Evolutionary conservation across 2,329 filamentous ascomycete species (phyloP).

Genomic region (Salinomyces thailandicus): DNA sequence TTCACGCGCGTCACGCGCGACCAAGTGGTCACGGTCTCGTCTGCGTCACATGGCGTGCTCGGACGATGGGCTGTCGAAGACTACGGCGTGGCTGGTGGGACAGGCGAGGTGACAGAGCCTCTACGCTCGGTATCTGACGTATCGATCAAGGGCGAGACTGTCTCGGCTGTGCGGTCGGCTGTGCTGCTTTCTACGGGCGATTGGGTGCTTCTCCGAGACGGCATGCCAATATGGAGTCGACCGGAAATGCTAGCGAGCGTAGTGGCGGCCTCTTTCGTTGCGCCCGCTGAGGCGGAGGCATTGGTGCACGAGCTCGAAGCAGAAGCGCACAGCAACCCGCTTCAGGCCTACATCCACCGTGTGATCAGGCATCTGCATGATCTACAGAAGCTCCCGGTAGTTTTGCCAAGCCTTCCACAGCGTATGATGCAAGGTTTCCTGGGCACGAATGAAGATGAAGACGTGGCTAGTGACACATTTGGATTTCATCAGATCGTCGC

Average conservation of each 20-base stretch:
- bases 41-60: conserved; percentile 63
- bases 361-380: conserved; percentile 73
- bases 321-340: conserved; percentile 71
- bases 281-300: conserved; percentile 51
- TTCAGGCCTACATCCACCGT: conserved; percentile 78
- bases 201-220: conserved; percentile 77
- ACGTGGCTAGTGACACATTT: conserved; percentile 61
- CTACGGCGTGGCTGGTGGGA: conserved; percentile 17
- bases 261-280: conserved; percentile 71
- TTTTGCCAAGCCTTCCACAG: conserved; percentile 57
- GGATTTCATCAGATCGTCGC: conserved; percentile 81
- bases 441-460: conserved; percentile 29
- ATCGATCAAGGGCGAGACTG: conserved; percentile 55
- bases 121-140: conserved; percentile 73
- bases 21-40: conserved; percentile 65
- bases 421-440: conserved; percentile 49
- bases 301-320: conserved; percentile 72
- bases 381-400: conserved; percentile 63
- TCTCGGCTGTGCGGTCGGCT: conserved; percentile 69
- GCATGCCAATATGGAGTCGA: conserved; percentile 67
- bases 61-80: conserved; percentile 58
- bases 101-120: conserved; percentile 26
- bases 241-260: conserved; percentile 72
- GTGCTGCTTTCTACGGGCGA: conserved; percentile 56
- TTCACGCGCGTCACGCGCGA: conserved; percentile 72